Conservation (phyloP, 345 rosid species). For the Populus euphratica region DNA sequence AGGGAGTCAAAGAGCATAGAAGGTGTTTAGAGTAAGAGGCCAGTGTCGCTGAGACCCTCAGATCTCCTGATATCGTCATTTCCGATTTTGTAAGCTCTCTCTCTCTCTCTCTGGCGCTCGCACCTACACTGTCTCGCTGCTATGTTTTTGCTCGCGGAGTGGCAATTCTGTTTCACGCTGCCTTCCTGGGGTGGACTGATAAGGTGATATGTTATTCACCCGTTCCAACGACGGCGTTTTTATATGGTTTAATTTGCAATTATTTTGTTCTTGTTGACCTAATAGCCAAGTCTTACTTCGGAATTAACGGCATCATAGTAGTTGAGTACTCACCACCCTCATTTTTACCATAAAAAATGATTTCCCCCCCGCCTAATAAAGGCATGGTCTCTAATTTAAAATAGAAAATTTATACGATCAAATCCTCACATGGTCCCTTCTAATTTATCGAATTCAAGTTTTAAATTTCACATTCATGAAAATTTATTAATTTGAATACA, state of each 20-base stretch:
- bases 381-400: too few relatives aligned
- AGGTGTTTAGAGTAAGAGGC: constrained; percentile 47
- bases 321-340: neutral
- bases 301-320: neutral
- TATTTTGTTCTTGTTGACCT: neutral
- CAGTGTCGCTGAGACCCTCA: constrained; percentile 61
- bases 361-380: too few relatives aligned
- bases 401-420: too few relatives aligned
- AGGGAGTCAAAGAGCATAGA: constrained; percentile 44
- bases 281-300: neutral
- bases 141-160: neutral
- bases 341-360: too few relatives aligned
- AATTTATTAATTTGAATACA: too few relatives aligned
- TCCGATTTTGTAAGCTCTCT: neutral
- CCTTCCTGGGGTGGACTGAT: neutral
- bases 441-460: too few relatives aligned
- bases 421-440: too few relatives aligned
- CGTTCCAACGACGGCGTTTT: neutral
- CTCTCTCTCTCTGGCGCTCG: neutral
- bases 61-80: constrained; percentile 66
- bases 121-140: neutral
- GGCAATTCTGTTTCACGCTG: neutral
- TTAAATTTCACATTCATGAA: too few relatives aligned
- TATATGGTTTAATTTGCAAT: neutral
- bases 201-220: too few relatives aligned